Evolutionary conservation across 371 early-diverging fungal genomes (phyloP).

Genomic region (Rhizopus microsporus): DNA sequence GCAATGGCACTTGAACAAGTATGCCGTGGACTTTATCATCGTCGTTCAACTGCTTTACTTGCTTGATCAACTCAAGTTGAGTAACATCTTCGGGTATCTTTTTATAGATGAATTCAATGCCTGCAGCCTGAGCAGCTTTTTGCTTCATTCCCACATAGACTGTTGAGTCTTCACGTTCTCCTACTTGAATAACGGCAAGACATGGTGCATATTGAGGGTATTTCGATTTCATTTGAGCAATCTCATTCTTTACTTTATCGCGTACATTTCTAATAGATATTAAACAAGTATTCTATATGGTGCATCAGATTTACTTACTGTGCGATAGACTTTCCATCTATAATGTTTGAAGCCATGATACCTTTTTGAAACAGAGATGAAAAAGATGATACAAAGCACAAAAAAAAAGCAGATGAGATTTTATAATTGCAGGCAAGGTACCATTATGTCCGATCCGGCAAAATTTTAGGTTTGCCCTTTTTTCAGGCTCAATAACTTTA

Average conservation of each 20-base stretch:
- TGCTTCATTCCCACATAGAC: constrained; percentile 92
- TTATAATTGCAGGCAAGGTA: not conserved
- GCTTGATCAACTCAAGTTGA: constrained; percentile 53
- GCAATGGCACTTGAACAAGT: constrained; percentile 95
- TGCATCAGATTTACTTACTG: constrained; percentile 38
- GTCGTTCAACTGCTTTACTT: constrained; percentile 70
- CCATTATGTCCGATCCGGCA: constrained; percentile 3
- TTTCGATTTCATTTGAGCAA: constrained; percentile 57
- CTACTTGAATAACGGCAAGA: constrained; percentile 89
- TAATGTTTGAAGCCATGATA: constrained; percentile 50
- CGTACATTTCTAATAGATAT: constrained; percentile 56
- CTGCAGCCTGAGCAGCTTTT: constrained; percentile 84
- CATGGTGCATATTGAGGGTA: constrained; percentile 77
- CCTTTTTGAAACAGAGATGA: constrained; percentile 6
- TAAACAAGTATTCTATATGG: not conserved
- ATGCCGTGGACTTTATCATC: constrained; percentile 86
- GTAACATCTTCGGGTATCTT: constrained; percentile 53
- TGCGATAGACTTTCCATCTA: constrained; percentile 75
- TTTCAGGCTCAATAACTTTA: not conserved
- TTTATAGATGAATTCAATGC: constrained; percentile 26
- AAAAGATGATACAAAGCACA: constrained; percentile 5
- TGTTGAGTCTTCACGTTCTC: constrained; percentile 87
- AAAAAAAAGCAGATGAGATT: constrained; percentile 4
- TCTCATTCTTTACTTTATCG: constrained; percentile 57
- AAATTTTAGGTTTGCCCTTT: not conserved